Base-by-base conservation (phyloP, 169 alveolate species). In the Eimeria praecox region DNA sequence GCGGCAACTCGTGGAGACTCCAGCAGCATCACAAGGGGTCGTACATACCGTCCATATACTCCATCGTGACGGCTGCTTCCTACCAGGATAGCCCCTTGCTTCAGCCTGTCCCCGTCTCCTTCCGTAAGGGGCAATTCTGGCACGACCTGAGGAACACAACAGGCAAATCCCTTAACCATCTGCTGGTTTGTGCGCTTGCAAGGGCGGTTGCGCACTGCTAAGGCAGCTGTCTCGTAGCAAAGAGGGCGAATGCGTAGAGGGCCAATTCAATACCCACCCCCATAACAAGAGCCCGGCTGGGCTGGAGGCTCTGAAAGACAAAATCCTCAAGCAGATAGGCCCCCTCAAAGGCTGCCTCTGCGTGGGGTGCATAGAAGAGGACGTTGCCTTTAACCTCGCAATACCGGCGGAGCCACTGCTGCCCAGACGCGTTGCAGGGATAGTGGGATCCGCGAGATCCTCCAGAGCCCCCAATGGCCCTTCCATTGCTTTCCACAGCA, bases 321-420 rank as follows among this genome's bases (percentile, higher is more conserved):
- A 92, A 87, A 24, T 92, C 78, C 38, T 92, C 96, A 35, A 92
- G 93, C 56, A 92, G 71, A 69, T 46, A 92, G 3, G 96, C 96
- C 71, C 96, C 96, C 86, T 92, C 96, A 82, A 59, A 92, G 27
- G 93, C 77, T 16, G 96, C 92, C 42, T 82, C 96, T 27, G 85
- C 33, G 49, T 78, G 92, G 22, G 92, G 88, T n/a, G 96, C 92
- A 80, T 78, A 92, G 33, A 56, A 64, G 40, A 92, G 77, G 82
- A 92, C 5, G 64, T 92, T 92, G 44, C 92, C 92, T 22, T 82
- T 92, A 40, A 92, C 33, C 24, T 56, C 92, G 85, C 96, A 92
- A n/a, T 78, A 92, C 24, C 92, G 83, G 93, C 56, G 85, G 64
- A 80, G 87, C 96, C 96, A 92, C 59, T 82, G 86, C 78, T 71